Conservation (phyloP, 495 filamentous ascomycete genomes). For the Amniculicola lignicola region DNA sequence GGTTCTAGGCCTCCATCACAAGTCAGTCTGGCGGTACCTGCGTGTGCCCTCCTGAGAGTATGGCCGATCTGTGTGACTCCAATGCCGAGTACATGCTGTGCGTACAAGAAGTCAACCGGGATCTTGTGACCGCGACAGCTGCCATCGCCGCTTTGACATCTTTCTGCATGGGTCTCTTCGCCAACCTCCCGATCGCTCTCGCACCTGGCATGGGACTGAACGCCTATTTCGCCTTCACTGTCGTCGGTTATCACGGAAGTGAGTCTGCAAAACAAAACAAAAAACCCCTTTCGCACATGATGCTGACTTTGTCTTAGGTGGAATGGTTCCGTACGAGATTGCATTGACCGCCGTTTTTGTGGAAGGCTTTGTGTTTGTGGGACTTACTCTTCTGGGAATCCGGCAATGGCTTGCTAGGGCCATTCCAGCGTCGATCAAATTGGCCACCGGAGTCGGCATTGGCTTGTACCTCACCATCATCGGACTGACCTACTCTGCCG, state of each 20-base stretch:
- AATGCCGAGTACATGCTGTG: conserved; percentile 62
- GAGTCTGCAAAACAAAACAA: conserved; percentile 1
- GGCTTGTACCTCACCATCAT: conserved; percentile 78
- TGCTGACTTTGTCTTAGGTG: conserved; percentile 35
- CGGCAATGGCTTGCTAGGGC: conserved; percentile 74
- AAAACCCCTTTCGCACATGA: too few species aligned
- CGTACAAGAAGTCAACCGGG: conserved; percentile 63
- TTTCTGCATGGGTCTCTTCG: conserved; percentile 73
- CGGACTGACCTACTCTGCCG: conserved; percentile 73
- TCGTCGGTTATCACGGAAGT: conserved; percentile 68
- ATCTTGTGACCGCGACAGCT: conserved; percentile 75
- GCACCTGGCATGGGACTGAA: conserved; percentile 78
- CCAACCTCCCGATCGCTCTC: conserved; percentile 51
- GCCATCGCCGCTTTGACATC: conserved; percentile 68
- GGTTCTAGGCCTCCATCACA: conserved; percentile 50
- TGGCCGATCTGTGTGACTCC: conserved; percentile 51
- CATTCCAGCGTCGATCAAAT: conserved; percentile 74
- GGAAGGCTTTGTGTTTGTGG: conserved; percentile 30
- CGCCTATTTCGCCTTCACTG: conserved; percentile 79
- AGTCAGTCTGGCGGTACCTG: conserved; percentile 68
- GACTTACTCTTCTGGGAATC: conserved; percentile 63
- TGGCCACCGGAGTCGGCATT: conserved; percentile 78
- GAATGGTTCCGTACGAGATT: conserved; percentile 62
- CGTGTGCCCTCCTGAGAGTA: conserved; percentile 56
- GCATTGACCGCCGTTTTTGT: conserved; percentile 49